phyloP scores from a whole-genome alignment of 495 filamentous ascomycete genomes.

The Aspergillus bertholletiae region DNA sequence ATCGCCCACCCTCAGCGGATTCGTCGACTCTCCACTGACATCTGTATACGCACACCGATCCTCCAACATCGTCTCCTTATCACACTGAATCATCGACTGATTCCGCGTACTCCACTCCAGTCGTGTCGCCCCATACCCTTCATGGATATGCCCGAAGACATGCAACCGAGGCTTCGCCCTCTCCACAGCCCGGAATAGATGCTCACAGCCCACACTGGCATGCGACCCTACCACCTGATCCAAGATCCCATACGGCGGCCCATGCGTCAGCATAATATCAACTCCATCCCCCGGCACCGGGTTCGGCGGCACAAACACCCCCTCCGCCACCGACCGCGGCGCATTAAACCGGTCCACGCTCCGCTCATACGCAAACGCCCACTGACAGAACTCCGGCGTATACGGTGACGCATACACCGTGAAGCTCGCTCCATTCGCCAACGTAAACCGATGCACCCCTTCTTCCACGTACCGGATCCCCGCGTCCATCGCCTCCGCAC shows the following conservation, averaged over 20 bases:
- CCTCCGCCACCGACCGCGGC: background rate
- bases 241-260: constrained; percentile 59
- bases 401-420: constrained; percentile 70
- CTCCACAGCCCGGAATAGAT: constrained; percentile 40
- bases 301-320: constrained; percentile 28
- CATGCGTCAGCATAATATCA: constrained; percentile 72
- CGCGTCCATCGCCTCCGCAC: constrained; percentile 38
- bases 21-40: constrained; percentile 27
- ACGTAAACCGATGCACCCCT: constrained; percentile 51
- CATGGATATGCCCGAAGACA: constrained; percentile 63
- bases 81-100: constrained; percentile 14
- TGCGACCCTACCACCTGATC: constrained; percentile 39
- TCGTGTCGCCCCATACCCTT: constrained; percentile 66
- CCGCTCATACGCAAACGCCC: constrained; percentile 60
- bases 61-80: constrained; percentile 39
- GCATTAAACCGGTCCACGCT: constrained; percentile 54
- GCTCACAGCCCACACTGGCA: constrained; percentile 44
- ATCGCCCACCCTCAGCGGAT: constrained; percentile 40
- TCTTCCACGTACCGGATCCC: constrained; percentile 68
- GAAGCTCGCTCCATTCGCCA: constrained; percentile 56
- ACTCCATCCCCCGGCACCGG: constrained; percentile 49
- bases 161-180: constrained; percentile 48
- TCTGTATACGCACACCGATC: constrained; percentile 42
- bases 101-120: constrained; percentile 46
- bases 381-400: constrained; percentile 54